Evolutionary conservation across 129 eudicot genomes (phyloP).

Genomic region (Centella asiatica): DNA sequence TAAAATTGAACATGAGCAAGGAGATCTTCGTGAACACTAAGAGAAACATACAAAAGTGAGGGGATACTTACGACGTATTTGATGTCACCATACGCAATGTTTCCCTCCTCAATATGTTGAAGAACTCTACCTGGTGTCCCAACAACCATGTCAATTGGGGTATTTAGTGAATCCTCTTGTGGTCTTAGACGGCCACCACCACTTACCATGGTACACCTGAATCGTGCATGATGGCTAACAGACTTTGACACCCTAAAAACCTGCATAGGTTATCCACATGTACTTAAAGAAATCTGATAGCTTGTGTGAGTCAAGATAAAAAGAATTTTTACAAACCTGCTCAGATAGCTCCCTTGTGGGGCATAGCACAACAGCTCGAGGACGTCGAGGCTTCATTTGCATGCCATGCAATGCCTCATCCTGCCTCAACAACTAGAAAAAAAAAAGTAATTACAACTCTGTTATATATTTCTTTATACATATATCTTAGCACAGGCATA

Average conservation of each 20-base stretch:
- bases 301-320: not conserved
- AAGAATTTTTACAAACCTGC: constrained; percentile 46
- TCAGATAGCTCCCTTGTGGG: constrained; percentile 95
- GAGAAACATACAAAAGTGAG: not conserved
- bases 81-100: constrained; percentile 91
- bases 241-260: constrained; percentile 83
- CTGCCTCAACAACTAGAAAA: constrained; percentile 53
- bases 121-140: constrained; percentile 97
- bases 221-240: constrained; percentile 90
- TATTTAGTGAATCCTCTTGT: constrained; percentile 79
- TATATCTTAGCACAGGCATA: no score
- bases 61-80: constrained; percentile 56
- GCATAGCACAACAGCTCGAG: constrained; percentile 82
- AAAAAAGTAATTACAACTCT: no score
- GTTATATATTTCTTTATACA: no score
- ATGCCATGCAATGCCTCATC: constrained; percentile 70
- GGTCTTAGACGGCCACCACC: constrained; percentile 92
- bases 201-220: constrained; percentile 93
- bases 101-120: constrained; percentile 92
- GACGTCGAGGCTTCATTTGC: constrained; percentile 89
- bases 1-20: not conserved
- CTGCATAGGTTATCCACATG: constrained; percentile 29
- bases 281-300: not conserved
- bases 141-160: constrained; percentile 87
- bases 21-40: not conserved